A percentile compares a stretch with the other conserved stretches of the same genome.
Conservation (phyloP, 495 filamentous ascomycete genomes). For the Bryoglossum gracile region DNA sequence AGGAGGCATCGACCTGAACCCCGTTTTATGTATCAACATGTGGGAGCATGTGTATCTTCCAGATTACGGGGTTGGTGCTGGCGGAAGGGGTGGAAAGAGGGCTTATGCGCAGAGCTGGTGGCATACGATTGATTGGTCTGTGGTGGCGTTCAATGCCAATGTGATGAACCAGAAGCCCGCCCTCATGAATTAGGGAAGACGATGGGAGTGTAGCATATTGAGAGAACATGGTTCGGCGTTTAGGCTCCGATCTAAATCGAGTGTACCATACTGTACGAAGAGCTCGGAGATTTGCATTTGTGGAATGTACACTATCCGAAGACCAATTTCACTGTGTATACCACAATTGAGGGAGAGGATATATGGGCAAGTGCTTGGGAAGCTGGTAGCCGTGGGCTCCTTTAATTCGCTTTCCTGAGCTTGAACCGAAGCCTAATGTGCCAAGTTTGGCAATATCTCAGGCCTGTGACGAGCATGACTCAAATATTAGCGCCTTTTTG, state of each 20-base stretch:
- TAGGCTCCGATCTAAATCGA: conserved; percentile 5
- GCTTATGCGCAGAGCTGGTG: conserved; percentile 77
- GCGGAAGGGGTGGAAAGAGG: conserved; percentile 53
- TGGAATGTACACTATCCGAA: neutral
- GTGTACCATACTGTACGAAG: conserved; percentile 18
- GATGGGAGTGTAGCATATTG: conserved; percentile 9
- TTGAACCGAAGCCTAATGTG: too few species aligned
- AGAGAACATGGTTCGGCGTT: conserved; percentile 12
- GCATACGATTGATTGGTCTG: conserved; percentile 76
- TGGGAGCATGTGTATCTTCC: conserved; percentile 93
- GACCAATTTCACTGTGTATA: conserved; percentile 4
- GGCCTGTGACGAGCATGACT: too few species aligned
- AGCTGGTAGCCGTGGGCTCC: too few species aligned
- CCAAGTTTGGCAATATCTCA: too few species aligned
- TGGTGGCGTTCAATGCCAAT: conserved; percentile 40
- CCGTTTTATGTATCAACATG: conserved; percentile 84
- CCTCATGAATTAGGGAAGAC: neutral
- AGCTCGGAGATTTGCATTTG: neutral
- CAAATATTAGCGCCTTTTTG: too few species aligned
- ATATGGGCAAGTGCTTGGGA: too few species aligned
- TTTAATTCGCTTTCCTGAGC: too few species aligned
- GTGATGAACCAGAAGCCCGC: neutral
- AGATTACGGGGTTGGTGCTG: conserved; percentile 61
- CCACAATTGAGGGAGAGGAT: neutral
- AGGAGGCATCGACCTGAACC: conserved; percentile 62